phyloP scores from a whole-genome alignment of 331 rosid species.

The Acacia concinna region DNA sequence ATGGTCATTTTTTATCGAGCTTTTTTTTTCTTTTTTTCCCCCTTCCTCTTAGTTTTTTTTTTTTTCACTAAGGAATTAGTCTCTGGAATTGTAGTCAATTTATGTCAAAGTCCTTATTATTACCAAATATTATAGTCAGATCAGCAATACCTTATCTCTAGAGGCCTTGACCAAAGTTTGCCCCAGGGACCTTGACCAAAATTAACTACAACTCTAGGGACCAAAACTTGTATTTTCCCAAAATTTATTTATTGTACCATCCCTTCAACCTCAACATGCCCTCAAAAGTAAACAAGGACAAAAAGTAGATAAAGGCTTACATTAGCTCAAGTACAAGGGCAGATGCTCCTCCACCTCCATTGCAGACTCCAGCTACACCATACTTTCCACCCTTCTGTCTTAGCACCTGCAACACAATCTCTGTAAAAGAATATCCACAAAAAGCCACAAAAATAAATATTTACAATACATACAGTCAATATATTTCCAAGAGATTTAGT shows the following conservation, averaged over 20 bases:
- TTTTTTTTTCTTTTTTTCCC: too few relatives aligned
- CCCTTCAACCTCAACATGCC: background rate
- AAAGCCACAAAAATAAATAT: background rate
- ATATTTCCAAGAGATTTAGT: background rate
- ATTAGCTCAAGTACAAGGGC: constrained; percentile 82
- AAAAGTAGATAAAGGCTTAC: constrained; percentile 46
- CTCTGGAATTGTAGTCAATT: background rate
- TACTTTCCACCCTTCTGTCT: constrained; percentile 79
- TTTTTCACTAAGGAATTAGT: background rate
- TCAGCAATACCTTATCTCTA: background rate
- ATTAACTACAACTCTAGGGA: background rate
- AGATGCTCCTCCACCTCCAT: constrained; percentile 99
- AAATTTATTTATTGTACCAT: background rate
- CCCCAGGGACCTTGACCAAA: background rate
- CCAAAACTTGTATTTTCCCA: background rate
- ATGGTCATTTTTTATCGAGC: background rate
- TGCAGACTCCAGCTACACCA: constrained; percentile 85
- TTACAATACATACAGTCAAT: background rate
- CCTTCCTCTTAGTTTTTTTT: too few relatives aligned
- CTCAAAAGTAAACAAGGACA: background rate
- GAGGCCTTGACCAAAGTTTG: background rate
- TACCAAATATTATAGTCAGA: background rate
- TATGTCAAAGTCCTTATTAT: background rate
- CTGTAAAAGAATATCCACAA: constrained; percentile 23
- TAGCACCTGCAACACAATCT: constrained; percentile 61